phyloP scores from a whole-genome alignment of 164 flowering plant genomes.

The Warburgia ugandensis region DNA sequence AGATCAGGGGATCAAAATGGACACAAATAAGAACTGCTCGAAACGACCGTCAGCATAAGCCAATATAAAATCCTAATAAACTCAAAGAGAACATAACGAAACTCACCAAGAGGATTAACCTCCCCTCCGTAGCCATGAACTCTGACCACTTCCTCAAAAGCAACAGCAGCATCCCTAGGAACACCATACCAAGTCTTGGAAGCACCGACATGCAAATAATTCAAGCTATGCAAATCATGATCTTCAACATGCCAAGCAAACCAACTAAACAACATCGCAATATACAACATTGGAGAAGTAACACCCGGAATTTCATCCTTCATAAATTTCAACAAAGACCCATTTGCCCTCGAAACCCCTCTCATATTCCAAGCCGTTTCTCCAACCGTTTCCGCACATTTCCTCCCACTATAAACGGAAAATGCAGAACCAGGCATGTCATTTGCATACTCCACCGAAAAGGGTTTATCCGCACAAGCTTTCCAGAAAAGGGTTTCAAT shows the following conservation, averaged over 20 bases:
- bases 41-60: no score
- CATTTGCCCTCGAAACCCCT: constrained; percentile 70
- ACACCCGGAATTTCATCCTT: constrained; percentile 99
- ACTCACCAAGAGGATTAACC: constrained; percentile 91
- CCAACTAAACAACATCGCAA: constrained; percentile 99
- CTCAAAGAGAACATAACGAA: no score
- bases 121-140: constrained; percentile 92
- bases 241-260: constrained; percentile 99
- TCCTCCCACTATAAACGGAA: constrained; percentile 16
- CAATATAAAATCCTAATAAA: no score
- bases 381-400: constrained; percentile 42
- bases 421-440: constrained; percentile 99
- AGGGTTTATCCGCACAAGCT: constrained; percentile 82
- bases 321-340: constrained; percentile 89
- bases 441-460: constrained; percentile 93
- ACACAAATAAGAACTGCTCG: no score
- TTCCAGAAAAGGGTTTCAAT: constrained; percentile 89
- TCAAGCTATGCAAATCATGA: constrained; percentile 97
- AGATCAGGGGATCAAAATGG: no score
- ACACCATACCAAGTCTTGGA: constrained; percentile 99
- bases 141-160: constrained; percentile 88
- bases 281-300: constrained; percentile 97
- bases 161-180: constrained; percentile 80
- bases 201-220: constrained; percentile 90
- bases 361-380: constrained; percentile 97